Evolutionary conservation across 2,329 filamentous ascomycete species (phyloP).

Genomic region (Gyromitra esculenta): DNA sequence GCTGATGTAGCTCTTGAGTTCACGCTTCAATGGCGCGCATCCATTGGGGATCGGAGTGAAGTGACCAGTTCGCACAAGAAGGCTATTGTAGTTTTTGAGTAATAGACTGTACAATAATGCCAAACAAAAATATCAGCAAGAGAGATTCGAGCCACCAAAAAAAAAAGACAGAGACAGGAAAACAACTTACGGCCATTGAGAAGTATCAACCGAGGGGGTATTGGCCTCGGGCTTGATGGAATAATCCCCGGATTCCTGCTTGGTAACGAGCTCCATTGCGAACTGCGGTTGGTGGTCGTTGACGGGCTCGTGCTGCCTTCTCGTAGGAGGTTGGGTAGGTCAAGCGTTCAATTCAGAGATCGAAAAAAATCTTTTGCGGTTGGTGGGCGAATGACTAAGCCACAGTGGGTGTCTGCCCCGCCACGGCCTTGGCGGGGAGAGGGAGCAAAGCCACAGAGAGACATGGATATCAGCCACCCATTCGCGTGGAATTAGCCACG

Average conservation of each 20-base stretch:
- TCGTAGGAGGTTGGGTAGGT: constrained; percentile 30
- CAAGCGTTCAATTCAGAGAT: constrained; percentile 20
- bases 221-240: constrained; percentile 91
- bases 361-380: constrained; percentile 46
- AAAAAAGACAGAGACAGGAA: constrained; percentile 1
- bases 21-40: constrained; percentile 88
- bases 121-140: constrained; percentile 27
- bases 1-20: constrained; percentile 96
- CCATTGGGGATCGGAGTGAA: constrained; percentile 97
- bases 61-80: constrained; percentile 91
- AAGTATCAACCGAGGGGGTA: constrained; percentile 81
- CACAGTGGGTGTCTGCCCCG: constrained; percentile 18
- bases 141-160: constrained; percentile 4
- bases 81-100: constrained; percentile 93
- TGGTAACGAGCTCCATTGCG: constrained; percentile 65
- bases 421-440: constrained; percentile 14
- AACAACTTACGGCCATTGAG: constrained; percentile 75
- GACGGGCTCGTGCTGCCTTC: constrained; percentile 19
- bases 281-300: constrained; percentile 30
- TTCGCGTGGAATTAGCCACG: constrained; percentile 30
- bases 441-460: background rate
- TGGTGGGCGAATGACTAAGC: constrained; percentile 51
- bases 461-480: constrained; percentile 2
- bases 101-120: constrained; percentile 66
- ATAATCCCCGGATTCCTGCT: constrained; percentile 75